phyloP scores from a whole-genome alignment of 176 grass and related monocot genomes.

The Poa annua region DNA sequence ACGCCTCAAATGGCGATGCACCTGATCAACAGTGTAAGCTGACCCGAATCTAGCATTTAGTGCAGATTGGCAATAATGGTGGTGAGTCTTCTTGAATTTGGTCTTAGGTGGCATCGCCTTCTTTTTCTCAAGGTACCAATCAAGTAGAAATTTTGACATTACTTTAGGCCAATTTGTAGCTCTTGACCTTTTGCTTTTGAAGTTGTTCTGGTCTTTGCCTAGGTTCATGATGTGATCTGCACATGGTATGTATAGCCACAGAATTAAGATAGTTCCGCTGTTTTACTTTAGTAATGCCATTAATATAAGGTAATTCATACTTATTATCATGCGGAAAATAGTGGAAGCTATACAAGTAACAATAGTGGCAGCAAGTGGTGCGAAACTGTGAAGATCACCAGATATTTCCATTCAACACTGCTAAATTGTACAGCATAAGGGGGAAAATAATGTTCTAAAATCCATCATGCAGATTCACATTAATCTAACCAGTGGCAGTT shows the following conservation, averaged over 20 bases:
- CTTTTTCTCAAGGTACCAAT: constrained; percentile 62
- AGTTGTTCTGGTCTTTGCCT: constrained; percentile 27
- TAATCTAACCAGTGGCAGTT: neutral
- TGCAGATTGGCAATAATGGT: constrained; percentile 40
- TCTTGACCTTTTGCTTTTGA: constrained; percentile 54
- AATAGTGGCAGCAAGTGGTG: constrained; percentile 26
- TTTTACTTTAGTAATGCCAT: constrained; percentile 21
- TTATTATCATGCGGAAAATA: neutral
- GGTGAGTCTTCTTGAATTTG: constrained; percentile 58
- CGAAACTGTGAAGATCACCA: neutral
- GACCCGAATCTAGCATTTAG: constrained; percentile 54
- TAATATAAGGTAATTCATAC: constrained; percentile 26
- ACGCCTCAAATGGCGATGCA: constrained; percentile 58
- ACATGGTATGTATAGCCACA: constrained; percentile 25
- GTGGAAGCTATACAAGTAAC: constrained; percentile 7
- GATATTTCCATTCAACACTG: constrained; percentile 12
- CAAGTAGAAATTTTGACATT: constrained; percentile 62
- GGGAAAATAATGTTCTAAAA: constrained; percentile 20
- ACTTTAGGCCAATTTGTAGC: constrained; percentile 59
- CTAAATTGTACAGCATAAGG: constrained; percentile 23
- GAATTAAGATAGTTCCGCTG: constrained; percentile 15
- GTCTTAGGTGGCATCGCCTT: constrained; percentile 54
- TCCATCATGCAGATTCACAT: neutral
- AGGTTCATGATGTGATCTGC: constrained; percentile 55
- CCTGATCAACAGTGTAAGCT: constrained; percentile 57